Evolutionary conservation across 768 basidiomycete genomes (phyloP).

Genomic region (Hericium erinaceus): DNA sequence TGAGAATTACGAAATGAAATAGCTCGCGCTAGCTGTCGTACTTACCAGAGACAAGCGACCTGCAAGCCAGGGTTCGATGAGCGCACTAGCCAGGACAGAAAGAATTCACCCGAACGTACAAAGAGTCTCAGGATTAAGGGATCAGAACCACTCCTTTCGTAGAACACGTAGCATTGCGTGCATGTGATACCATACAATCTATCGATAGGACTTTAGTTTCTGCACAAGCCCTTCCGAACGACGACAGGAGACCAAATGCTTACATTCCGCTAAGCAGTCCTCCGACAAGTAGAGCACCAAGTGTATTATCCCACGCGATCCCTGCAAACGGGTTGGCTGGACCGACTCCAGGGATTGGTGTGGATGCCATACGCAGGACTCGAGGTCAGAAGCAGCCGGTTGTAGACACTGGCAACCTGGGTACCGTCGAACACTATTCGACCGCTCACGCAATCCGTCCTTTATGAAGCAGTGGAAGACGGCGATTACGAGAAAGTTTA

Average conservation of each 20-base stretch:
- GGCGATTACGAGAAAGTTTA: too few relatives aligned
- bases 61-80: constrained; percentile 5
- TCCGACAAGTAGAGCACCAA: constrained; percentile 48
- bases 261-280: constrained; percentile 46
- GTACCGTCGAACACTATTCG: too few relatives aligned
- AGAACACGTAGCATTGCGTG: constrained; percentile 45
- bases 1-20: constrained; percentile 5
- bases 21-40: constrained; percentile 6
- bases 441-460: too few relatives aligned
- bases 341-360: not conserved
- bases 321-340: not conserved
- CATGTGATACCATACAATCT: constrained; percentile 57
- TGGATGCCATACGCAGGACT: not conserved
- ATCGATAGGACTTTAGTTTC: not conserved
- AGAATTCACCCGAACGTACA: constrained; percentile 19
- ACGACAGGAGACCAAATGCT: constrained; percentile 13
- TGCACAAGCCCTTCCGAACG: not conserved
- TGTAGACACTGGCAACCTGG: too few relatives aligned
- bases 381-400: too few relatives aligned
- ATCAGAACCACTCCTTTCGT: constrained; percentile 23
- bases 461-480: too few relatives aligned
- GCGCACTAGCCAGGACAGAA: not conserved
- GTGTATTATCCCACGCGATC: constrained; percentile 29
- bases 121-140: constrained; percentile 24
- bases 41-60: constrained; percentile 29